These are phyloP conservation scores for Ogataea neopini DNA, from an alignment of 805 yeast species.

Conservation along the genomic window DNA sequence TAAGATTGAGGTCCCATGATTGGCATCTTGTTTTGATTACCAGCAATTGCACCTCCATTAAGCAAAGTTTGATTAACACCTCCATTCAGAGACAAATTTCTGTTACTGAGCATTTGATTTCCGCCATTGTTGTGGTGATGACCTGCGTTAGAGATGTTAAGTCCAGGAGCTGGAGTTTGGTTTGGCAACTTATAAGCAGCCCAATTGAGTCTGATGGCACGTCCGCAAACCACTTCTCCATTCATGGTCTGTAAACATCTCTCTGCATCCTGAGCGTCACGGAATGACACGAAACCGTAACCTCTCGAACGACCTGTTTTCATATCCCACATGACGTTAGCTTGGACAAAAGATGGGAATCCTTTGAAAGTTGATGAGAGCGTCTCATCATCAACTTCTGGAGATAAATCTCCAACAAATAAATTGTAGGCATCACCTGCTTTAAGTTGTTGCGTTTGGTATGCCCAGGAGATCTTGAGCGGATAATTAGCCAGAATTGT, in stretches of 20 bases:
- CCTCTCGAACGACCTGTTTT: slow-evolving; percentile 90
- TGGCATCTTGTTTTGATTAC: slow-evolving; percentile 14
- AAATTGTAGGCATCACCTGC: slow-evolving; percentile 60
- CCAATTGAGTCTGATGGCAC: slow-evolving; percentile 85
- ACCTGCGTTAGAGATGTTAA: slow-evolving; percentile 18
- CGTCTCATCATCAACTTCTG: slow-evolving; percentile 79
- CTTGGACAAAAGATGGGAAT: slow-evolving; percentile 67
- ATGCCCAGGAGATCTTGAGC: slow-evolving; percentile 79
- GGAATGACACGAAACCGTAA: slow-evolving; percentile 85
- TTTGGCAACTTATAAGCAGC: slow-evolving; percentile 68
- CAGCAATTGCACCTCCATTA: slow-evolving; percentile 9
- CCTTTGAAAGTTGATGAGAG: slow-evolving; percentile 56
- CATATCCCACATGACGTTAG: slow-evolving; percentile 98
- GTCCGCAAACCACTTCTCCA: slow-evolving; percentile 69
- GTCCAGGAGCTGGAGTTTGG: slow-evolving; percentile 24
- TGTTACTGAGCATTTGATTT: slow-evolving; percentile 7
- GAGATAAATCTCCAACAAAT: slow-evolving; percentile 83
- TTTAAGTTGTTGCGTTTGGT: slow-evolving; percentile 70
- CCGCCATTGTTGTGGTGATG: slow-evolving; percentile 16
- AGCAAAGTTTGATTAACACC: slow-evolving; percentile 6
- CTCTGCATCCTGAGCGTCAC: slow-evolving; percentile 68
- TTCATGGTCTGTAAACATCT: slow-evolving; percentile 70
- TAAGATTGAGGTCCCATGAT: slow-evolving; percentile 40
- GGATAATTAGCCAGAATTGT: slow-evolving; percentile 50
- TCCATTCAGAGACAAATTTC: slow-evolving; percentile 9